A percentile compares a stretch with the other conserved stretches of the same genome.
Conservation (phyloP, 169 alveolate species). For the Babesia bovis region DNA sequence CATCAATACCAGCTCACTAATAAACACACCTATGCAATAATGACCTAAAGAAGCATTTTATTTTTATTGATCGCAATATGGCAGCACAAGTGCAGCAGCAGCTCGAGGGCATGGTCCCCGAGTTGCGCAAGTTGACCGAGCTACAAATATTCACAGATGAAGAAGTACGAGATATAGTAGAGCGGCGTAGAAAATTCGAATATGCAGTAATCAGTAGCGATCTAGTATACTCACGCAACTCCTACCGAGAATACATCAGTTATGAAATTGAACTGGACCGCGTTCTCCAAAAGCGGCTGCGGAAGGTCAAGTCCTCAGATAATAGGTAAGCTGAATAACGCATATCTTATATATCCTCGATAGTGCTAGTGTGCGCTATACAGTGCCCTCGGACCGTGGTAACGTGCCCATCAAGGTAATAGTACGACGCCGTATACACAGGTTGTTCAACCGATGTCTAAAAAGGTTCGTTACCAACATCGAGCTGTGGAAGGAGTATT, state of each 20-base stretch:
- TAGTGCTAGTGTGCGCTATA: neutral
- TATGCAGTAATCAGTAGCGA: conserved; percentile 51
- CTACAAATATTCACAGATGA: conserved; percentile 24
- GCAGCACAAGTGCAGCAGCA: conserved; percentile 64
- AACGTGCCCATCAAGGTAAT: conserved; percentile 19
- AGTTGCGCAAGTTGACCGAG: conserved; percentile 33
- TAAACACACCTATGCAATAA: neutral
- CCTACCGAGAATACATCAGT: conserved; percentile 38
- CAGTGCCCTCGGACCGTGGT: conserved; percentile 9
- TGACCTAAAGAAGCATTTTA: neutral
- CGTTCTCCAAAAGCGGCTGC: conserved; percentile 32
- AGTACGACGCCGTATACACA: conserved; percentile 42
- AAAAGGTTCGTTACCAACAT: conserved; percentile 26
- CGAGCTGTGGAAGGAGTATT: conserved; percentile 38
- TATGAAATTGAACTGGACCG: conserved; percentile 59
- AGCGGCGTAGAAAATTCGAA: conserved; percentile 39
- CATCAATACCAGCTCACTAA: neutral
- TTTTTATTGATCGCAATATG: conserved; percentile 17
- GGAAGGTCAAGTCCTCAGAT: neutral
- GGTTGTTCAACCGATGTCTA: conserved; percentile 50
- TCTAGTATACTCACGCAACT: conserved; percentile 39
- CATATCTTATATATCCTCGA: neutral
- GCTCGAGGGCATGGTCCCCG: conserved; percentile 68
- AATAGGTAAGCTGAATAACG: conserved; percentile 41
- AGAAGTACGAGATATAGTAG: conserved; percentile 38